phyloP scores from a whole-genome alignment of 1,284 basidiomycete genomes.

The Pterula multifida region DNA sequence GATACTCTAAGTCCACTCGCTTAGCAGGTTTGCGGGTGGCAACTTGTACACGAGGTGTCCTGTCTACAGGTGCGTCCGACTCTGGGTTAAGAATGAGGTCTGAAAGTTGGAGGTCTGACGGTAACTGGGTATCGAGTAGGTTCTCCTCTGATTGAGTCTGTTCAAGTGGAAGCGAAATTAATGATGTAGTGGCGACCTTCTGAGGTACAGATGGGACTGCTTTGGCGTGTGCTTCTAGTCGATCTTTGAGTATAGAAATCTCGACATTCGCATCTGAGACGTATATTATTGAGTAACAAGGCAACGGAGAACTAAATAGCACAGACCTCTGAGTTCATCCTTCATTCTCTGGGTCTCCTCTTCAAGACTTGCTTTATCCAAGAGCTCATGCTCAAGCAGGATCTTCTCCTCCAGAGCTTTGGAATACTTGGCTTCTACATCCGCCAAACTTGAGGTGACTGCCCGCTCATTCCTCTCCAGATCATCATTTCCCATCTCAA shows the following conservation, averaged over 20 bases:
- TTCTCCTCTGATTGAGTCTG: conserved; percentile 16
- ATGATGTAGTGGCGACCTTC: background rate
- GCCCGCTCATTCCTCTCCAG: conserved; percentile 87
- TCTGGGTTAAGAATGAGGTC: background rate
- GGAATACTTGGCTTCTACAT: conserved; percentile 87
- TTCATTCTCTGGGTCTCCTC: conserved; percentile 88
- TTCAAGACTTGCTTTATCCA: conserved; percentile 83
- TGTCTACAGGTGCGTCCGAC: background rate
- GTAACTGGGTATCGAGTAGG: background rate
- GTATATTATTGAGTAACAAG: conserved; percentile 12
- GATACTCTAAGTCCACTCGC: background rate
- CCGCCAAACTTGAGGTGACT: conserved; percentile 82
- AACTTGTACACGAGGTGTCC: background rate
- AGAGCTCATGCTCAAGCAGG: conserved; percentile 90
- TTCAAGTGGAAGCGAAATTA: background rate
- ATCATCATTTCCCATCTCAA: conserved; percentile 95
- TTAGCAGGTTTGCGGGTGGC: background rate
- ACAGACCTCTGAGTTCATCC: conserved; percentile 85
- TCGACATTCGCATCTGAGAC: conserved; percentile 73
- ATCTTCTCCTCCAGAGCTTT: conserved; percentile 94
- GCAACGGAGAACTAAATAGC: conserved; percentile 8
- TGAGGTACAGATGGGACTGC: conserved; percentile 11
- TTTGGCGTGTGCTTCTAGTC: conserved; percentile 29
- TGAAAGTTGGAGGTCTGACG: background rate
- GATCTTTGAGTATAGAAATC: conserved; percentile 72